Percentiles rank a stretch among this genome's conserved stretches.
Conservation (phyloP, 305 asterid genomes). For the Euphrasia arctica region DNA sequence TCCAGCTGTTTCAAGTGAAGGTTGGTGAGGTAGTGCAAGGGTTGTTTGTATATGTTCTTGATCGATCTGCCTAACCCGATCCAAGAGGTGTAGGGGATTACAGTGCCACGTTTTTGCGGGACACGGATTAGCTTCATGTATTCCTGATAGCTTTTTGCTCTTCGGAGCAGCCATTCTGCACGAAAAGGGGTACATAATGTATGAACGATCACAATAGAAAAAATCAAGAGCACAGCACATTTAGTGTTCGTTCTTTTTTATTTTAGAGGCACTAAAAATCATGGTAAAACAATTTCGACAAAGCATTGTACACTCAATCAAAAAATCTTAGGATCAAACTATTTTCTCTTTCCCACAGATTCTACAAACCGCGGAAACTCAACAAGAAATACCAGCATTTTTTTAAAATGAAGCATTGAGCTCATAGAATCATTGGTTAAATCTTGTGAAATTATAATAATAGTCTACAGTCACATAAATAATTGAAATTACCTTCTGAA, state of each 20-base stretch:
- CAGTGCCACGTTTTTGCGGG: slow-evolving; percentile 47
- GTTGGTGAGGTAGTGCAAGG: slow-evolving; percentile 85
- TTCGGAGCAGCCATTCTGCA: slow-evolving; percentile 49
- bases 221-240: too few relatives aligned
- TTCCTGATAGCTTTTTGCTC: slow-evolving; percentile 68
- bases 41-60: slow-evolving; percentile 64
- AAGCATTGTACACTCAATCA: too few relatives aligned
- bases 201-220: background rate
- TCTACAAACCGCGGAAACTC: too few relatives aligned
- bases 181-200: background rate
- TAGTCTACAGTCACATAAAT: background rate
- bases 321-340: too few relatives aligned
- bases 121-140: slow-evolving; percentile 67
- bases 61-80: slow-evolving; percentile 60
- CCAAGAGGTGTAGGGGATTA: slow-evolving; percentile 71
- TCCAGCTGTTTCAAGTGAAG: slow-evolving; percentile 52
- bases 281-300: too few relatives aligned
- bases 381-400: too few relatives aligned
- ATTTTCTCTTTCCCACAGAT: too few relatives aligned
- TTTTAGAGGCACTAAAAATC: too few relatives aligned
- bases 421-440: background rate
- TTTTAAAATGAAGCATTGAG: background rate
- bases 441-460: too few relatives aligned
- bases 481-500: slow-evolving; percentile 40
- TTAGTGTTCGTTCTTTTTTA: too few relatives aligned